Base-by-base conservation (phyloP, 2,329 filamentous ascomycete species). In the Pyricularia pennisetigena region DNA sequence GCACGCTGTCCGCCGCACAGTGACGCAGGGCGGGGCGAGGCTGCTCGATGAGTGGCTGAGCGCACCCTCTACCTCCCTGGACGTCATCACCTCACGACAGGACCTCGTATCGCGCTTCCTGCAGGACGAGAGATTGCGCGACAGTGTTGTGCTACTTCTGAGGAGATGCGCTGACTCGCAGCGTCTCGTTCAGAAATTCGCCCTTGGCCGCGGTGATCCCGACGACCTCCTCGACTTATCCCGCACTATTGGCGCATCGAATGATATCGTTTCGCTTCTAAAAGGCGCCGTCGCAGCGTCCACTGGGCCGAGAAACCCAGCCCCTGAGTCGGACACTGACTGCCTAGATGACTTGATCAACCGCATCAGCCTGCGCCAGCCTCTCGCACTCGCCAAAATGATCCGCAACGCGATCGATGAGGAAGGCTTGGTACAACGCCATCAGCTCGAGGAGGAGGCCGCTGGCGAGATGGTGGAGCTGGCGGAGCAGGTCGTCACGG, bases 171-270 rank as follows among this genome's bases (percentile, higher is more conserved):
- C 93, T 73, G 95, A 99, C 78, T 93, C 92, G 2, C 90, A 96
- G 74, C 90, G 95, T 1, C 82, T 99, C 3, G 88, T 97, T 1
- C 95, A 98, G 74, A 97, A 95, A 75, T 98, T 99, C 76, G 91
- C 94, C 0, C 85, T 98, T 9, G 94, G 94, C 12, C 87, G 92
- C 71, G 95, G 94, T n/a, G 91, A 97, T 74, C 86, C 94, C 0
- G 94, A 98, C 75, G 95, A 98, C 77, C 84, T 99, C 54, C 82
- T 98, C 62, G 90, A 88, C 66, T 82, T 99, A 16, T 92, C 92
- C 0, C 90, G 86, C 72, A 97, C 95, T 0, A 91, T 98, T 69
- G 79, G 86, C 67, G 88, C 91, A 6, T 93, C 92, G 4, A 83
- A 87, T 68, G 85, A 89, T 23, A 88, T 97, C 63, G 81, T 85